Evolutionary conservation across 225 moss, liverwort and hornwort species (phyloP).

Genomic region (Straminergon stramineum): DNA sequence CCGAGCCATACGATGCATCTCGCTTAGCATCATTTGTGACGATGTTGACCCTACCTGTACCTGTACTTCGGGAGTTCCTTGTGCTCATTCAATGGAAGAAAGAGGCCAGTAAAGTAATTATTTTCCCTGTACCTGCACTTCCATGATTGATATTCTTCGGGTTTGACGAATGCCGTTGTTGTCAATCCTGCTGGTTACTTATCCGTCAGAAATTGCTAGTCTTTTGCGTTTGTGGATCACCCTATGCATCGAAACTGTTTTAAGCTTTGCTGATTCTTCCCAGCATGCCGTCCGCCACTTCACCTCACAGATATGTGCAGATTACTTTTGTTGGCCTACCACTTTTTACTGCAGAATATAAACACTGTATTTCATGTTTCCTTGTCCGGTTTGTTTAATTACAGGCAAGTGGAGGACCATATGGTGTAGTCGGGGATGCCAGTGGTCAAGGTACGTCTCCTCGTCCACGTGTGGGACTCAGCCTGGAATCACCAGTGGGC

Average conservation of each 20-base stretch:
- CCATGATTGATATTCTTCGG: background rate
- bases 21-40: slow-evolving; percentile 91
- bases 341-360: background rate
- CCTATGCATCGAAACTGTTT: background rate
- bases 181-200: background rate
- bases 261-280: background rate
- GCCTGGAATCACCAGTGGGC: slow-evolving; percentile 63
- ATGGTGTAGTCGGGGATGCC: slow-evolving; percentile 51
- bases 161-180: background rate
- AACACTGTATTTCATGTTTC: background rate
- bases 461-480: slow-evolving; percentile 76
- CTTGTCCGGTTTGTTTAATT: background rate
- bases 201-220: background rate
- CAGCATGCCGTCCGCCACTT: background rate
- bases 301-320: background rate
- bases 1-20: slow-evolving; percentile 96
- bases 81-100: slow-evolving; percentile 88
- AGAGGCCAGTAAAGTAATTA: slow-evolving; percentile 51
- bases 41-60: slow-evolving; percentile 88
- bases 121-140: background rate
- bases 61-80: slow-evolving; percentile 85
- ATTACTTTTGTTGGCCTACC: background rate
- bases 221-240: background rate
- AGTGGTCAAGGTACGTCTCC: slow-evolving; percentile 35
- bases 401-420: slow-evolving; percentile 37